Conservation (phyloP, 2,329 filamentous ascomycete genomes). For the Sodiomyces alkalinus region DNA sequence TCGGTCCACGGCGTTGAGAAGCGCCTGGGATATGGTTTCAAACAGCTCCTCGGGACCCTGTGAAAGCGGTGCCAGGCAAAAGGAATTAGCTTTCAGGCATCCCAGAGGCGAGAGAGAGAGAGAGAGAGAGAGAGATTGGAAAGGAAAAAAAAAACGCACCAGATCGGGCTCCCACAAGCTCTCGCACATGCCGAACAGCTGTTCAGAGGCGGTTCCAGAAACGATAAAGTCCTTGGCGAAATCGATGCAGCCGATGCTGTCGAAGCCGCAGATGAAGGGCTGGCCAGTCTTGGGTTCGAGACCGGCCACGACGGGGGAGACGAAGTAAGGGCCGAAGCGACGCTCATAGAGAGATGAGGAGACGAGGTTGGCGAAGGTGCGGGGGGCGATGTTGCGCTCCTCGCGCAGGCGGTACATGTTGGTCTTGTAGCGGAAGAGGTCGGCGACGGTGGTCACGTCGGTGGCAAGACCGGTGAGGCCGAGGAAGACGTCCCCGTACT, state of each 20-base stretch:
- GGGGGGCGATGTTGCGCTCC: conserved; percentile 87
- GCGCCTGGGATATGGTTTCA: conserved; percentile 91
- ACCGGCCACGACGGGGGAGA: conserved; percentile 85
- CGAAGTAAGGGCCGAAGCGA: conserved; percentile 92
- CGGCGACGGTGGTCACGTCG: conserved; percentile 84
- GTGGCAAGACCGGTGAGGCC: conserved; percentile 88
- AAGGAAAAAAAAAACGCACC: conserved; percentile 37
- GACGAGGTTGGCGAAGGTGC: conserved; percentile 94
- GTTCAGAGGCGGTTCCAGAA: conserved; percentile 86
- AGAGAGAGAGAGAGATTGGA: too few relatives aligned
- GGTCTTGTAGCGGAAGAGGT: conserved; percentile 98
- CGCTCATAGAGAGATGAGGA: conserved; percentile 83
- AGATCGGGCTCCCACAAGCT: conserved; percentile 95
- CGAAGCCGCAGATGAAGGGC: conserved; percentile 98
- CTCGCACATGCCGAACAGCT: conserved; percentile 98
- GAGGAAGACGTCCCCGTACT: conserved; percentile 89
- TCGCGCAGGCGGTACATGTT: conserved; percentile 99
- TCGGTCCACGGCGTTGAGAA: conserved; percentile 90
- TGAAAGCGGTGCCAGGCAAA: conserved; percentile 4
- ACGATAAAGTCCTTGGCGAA: conserved; percentile 99
- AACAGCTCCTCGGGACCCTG: conserved; percentile 88
- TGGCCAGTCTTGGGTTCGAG: conserved; percentile 87
- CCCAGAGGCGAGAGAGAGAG: too few relatives aligned
- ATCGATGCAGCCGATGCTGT: conserved; percentile 98
- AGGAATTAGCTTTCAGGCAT: neutral